phyloP scores from a whole-genome alignment of 257 asterid genomes.

The Solanum chmielewskii region DNA sequence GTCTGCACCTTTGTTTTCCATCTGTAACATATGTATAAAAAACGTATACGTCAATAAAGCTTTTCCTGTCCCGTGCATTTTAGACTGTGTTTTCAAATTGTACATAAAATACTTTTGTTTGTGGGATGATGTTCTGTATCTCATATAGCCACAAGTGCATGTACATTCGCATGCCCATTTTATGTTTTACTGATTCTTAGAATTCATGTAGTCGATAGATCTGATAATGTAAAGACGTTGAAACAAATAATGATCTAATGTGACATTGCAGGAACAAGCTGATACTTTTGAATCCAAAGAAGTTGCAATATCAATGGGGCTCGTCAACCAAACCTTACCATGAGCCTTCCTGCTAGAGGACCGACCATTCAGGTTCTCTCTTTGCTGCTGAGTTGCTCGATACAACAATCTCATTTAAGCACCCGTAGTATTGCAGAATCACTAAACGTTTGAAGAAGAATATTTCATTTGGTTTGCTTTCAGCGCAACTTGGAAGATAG shows the following conservation, averaged over 20 bases:
- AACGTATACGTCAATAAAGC: not conserved
- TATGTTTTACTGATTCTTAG: not conserved
- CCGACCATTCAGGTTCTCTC: not conserved
- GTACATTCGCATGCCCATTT: not conserved
- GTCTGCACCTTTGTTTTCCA: not conserved
- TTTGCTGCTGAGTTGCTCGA: not conserved
- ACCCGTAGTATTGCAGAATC: not conserved
- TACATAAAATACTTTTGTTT: not conserved
- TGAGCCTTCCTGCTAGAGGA: constrained; percentile 21
- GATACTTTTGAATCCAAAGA: constrained; percentile 66
- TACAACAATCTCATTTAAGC: not conserved
- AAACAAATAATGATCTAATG: not conserved
- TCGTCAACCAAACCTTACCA: constrained; percentile 58
- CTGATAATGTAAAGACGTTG: not conserved
- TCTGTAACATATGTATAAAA: not conserved
- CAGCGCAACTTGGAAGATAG: not conserved
- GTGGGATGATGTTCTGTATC: not conserved
- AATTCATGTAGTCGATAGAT: not conserved
- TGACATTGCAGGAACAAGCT: constrained; percentile 80
- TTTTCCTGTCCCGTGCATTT: not conserved
- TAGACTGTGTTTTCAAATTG: not conserved
- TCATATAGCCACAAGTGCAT: not conserved
- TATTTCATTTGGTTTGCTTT: not conserved
- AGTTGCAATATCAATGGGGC: constrained; percentile 84
- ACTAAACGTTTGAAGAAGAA: not conserved